Base-by-base conservation (phyloP, 2,329 filamentous ascomycete genomes). In the Penicillium hesseltinei region DNA sequence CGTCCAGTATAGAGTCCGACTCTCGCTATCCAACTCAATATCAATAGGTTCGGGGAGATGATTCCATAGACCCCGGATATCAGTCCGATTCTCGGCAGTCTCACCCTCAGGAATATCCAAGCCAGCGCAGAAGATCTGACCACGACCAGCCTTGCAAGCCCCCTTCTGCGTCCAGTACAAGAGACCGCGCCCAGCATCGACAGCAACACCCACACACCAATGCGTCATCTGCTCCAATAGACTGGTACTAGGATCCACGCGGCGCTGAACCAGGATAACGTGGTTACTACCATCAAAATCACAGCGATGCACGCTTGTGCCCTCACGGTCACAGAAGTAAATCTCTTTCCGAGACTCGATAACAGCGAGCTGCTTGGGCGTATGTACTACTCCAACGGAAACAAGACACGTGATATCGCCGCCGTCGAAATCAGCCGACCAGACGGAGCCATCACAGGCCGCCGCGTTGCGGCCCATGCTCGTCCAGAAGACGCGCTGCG, bases 151-250 rank as follows among this genome's bases (percentile, higher is more conserved):
- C 66, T 86, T 86, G 3, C 78, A 76, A 0, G 75, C 71, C 0
- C 84, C 84, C 63, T 87, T 86, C 51, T 86, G 84, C 0, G 81
- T 83, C 84, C 84, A 87, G 74, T 82, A 86, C 45, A 87, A 73
- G 42, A 78, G 76, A 15, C 77, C 75, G 1, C 71, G 69, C 0
- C 68, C 57, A 0, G 71, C 70, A 3, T 78, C 77, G 0, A 87
- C 73, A 0, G 79, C 69, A 39, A 87, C 76, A 1, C 84, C 84
- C 9, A 87, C 83, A 54, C 81, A 84, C 82, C 82, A 84, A 4
- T 73, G 59, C 35, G 53, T 81, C 76, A 13, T 68, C 62, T 71
- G 44, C 1, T 61, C 74, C 55, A 52, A 13, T 9, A 58, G 29
- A 6, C 19, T 33, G 7, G 25, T 45, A 1, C 33, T 17, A 2